Evolutionary conservation across 208 protist genomes (phyloP).

Genomic region (Leishmania gerbilli): DNA sequence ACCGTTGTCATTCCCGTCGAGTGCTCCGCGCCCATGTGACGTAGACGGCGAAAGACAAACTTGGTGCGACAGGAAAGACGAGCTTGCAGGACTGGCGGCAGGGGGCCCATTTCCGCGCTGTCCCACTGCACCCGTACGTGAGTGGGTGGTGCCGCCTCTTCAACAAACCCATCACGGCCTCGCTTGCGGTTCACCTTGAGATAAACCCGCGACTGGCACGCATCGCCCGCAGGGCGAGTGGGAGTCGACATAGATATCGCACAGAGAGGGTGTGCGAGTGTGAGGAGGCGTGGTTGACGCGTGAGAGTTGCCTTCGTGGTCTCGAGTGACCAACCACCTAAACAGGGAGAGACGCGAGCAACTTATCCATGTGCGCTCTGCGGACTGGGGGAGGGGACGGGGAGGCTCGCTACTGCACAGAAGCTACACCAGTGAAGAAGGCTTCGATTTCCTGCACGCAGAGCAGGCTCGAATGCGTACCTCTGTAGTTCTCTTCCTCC

Average conservation of each 20-base stretch:
- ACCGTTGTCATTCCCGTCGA: background rate
- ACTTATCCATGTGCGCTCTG: background rate
- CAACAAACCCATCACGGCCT: conserved; percentile 15
- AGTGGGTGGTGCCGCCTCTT: conserved; percentile 12
- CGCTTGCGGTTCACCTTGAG: conserved; percentile 28
- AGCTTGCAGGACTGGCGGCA: conserved; percentile 14
- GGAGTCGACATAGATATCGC: background rate
- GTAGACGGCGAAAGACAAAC: conserved; percentile 23
- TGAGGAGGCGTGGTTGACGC: background rate
- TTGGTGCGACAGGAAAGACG: conserved; percentile 18
- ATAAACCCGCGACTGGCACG: conserved; percentile 14
- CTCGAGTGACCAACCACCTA: background rate
- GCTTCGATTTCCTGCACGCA: background rate
- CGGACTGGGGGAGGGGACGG: conserved; percentile 4
- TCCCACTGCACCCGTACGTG: conserved; percentile 40
- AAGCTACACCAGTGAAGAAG: background rate
- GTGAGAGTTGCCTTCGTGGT: background rate
- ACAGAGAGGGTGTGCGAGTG: background rate
- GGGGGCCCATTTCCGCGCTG: conserved; percentile 29
- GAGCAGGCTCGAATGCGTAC: background rate
- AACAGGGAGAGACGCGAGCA: background rate
- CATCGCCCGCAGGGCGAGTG: background rate
- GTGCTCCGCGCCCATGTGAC: background rate
- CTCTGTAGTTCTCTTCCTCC: background rate
- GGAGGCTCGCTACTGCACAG: background rate